Base-by-base conservation (phyloP, 1,284 basidiomycete species). In the Microbotryum saponariae region DNA sequence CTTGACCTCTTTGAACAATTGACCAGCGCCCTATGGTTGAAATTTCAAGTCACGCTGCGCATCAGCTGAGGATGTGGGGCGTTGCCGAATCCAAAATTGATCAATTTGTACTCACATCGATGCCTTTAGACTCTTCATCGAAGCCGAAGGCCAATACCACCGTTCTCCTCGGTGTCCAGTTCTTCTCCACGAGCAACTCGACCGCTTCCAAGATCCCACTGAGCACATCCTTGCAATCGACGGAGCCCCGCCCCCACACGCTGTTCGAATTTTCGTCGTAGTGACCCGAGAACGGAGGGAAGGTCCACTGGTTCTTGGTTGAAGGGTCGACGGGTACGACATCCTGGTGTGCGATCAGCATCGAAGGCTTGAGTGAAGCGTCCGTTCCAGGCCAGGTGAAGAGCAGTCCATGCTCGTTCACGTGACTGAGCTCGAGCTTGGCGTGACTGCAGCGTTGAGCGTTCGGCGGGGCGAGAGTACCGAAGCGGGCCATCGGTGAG, bases 121-220 rank as follows among this genome's bases (percentile, higher is more conserved):
- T 48, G 9, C 83, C 83, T 27, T 79, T 78, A 1, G 76, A 71
- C 74, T 88, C 86, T 70, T 87, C 86, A 68, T 88, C 86, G 61
- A 82, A 83, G n/a, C 86, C 86, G 56, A 83, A 84, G 1, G 82
- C 80, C 29, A 87, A 76, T 25, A 87, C 76, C 31, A 87, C 74
- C 0, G 78, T 77, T 4, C 83, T 49, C 1, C 48, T 29, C 12
- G 61, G 61, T 21, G 67, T 61, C 71, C 76, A 81, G 2, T 74
- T 76, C 48, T 76, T 73, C 7, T 71, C 65, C n/a, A 81, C 68
- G 8, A 82, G 74, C 33, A 75, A 75, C 69, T 81, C 80, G 12
- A 80, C 69, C 0, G 79, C 74, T 7, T 74, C 75, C 51, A 79
- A 72, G 50, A 79, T 76, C 6, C 75, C 77, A 53, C 78, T 70